These are phyloP conservation scores for Elaeagnus macrophylla DNA, from an alignment of 306 rosid species.

Conservation along the genomic window DNA sequence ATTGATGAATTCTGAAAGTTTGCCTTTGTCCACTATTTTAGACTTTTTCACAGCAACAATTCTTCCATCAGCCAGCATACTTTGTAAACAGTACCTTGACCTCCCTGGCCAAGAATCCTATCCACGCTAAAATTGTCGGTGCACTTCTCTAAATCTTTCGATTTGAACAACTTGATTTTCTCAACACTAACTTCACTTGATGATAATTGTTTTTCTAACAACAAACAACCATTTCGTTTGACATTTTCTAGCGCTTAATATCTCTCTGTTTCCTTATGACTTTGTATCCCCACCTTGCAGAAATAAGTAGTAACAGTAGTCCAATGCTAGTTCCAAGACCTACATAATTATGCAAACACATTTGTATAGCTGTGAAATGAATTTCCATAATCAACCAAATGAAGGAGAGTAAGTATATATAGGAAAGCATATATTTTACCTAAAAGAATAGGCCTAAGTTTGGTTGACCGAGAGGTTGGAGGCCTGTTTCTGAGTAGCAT, in stretches of 20 bases:
- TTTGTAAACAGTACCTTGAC: slow-evolving; percentile 25
- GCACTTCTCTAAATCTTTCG: slow-evolving; percentile 5
- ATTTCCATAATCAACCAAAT: too few species aligned
- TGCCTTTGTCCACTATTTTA: slow-evolving; percentile 1
- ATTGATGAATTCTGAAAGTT: slow-evolving; percentile 7
- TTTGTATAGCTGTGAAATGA: too few species aligned
- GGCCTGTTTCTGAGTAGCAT: too few species aligned
- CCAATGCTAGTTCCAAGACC: slow-evolving; percentile 3
- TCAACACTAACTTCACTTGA: slow-evolving; percentile 2
- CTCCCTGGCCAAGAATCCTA: slow-evolving; percentile 13
- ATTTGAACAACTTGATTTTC: slow-evolving; percentile 5
- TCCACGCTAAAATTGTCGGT: slow-evolving; percentile 6
- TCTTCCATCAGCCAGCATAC: slow-evolving; percentile 16
- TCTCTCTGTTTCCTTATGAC: slow-evolving; percentile 3
- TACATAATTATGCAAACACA: neutral
- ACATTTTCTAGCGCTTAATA: slow-evolving; percentile 7
- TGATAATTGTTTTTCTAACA: slow-evolving; percentile 10
- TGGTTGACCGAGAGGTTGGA: too few species aligned
- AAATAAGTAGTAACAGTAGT: neutral
- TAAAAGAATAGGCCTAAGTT: too few species aligned
- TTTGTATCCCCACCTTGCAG: slow-evolving; percentile 2
- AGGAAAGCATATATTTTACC: too few species aligned
- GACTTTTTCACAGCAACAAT: slow-evolving; percentile 21
- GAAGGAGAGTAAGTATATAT: too few species aligned
- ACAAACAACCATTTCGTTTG: slow-evolving; percentile 13